These are phyloP conservation scores for Skeletonema marinoi DNA, from an alignment of 108 stramenopile species.

Conservation along the genomic window DNA sequence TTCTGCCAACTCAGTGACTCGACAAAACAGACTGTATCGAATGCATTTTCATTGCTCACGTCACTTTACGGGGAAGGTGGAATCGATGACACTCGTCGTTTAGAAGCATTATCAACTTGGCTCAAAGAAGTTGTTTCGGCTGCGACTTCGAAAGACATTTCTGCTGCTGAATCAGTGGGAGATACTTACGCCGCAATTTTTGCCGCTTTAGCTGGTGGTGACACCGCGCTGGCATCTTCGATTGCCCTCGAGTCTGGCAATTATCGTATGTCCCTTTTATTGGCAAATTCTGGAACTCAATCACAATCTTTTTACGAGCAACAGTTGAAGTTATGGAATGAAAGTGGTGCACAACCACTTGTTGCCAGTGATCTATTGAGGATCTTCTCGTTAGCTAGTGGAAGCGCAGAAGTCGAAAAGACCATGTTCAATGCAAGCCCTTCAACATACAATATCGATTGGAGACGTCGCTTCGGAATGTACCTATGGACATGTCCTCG, in stretches of 20 bases:
- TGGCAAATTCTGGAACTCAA: conserved; percentile 46
- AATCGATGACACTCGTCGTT: conserved; percentile 21
- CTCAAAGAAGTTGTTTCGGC: conserved; percentile 22
- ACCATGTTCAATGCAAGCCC: conserved; percentile 41
- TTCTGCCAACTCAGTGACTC: conserved; percentile 1
- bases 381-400: conserved; percentile 56
- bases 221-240: conserved; percentile 54
- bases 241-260: conserved; percentile 59
- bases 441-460: conserved; percentile 50
- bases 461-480: conserved; percentile 79
- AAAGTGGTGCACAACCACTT: conserved; percentile 34
- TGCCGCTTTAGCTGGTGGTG: conserved; percentile 71
- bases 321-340: conserved; percentile 53
- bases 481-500: conserved; percentile 51
- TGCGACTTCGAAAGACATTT: conserved; percentile 28
- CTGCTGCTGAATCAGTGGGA: conserved; percentile 20
- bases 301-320: conserved; percentile 28
- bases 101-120: conserved; percentile 35
- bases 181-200: conserved; percentile 59
- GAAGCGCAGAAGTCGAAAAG: conserved; percentile 60
- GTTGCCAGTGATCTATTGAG: conserved; percentile 51
- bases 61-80: conserved; percentile 31
- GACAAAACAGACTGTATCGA: conserved; percentile 24
- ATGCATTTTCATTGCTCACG: conserved; percentile 35
- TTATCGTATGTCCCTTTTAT: conserved; percentile 59